Base-by-base conservation (phyloP, 2,329 filamentous ascomycete genomes). In the Diaporthe sp. region DNA sequence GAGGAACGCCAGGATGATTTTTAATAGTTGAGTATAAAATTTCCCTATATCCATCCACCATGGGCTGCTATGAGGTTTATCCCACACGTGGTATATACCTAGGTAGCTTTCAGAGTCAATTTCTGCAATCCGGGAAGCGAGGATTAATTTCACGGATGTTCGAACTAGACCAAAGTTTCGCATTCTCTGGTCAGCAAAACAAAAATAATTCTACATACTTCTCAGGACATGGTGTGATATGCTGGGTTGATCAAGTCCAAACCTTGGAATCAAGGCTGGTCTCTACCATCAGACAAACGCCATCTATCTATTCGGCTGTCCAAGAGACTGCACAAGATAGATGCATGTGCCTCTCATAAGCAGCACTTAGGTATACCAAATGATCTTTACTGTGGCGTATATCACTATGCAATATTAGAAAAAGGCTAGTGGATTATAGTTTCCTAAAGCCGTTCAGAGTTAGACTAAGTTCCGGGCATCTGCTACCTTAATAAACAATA, bases 1-100 rank as follows among this genome's bases (percentile, higher is more conserved):
- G 55, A 30, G 45, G 30, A 72, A 38, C 45, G 64, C 30, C 64
- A 67, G 30, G 47, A 28, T 52, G 47, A 13, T 15, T 67, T 52
- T 38, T 52, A 38, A 38, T 52, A 52, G 30, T 52, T 52, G 64
- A 67, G 45, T 30, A 52, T 38, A 22, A 22, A 67, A 52, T 38
- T 67, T 47, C 5, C 28, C 17, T n/a, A n/a, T n/a, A 13, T 66
- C 13, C 2, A 33, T 66, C 40, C 40, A 33, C 28, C 25, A 9
- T 38, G 13, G 35, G 35, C 22, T 17, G 35, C 35, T 42, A 3
- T 38, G n/a, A 60, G 22, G 22, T 5, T 40, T 4, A 25, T 22
- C n/a, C n/a, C n/a, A n/a, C 22, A 30, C n/a, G 8, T 42, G 17
- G 25, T n/a, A n/a, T n/a, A n/a, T n/a, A n/a, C n/a, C n/a, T 17